Evolutionary conservation across 345 rosid genomes (phyloP).

Genomic region (Populus davidiana): DNA sequence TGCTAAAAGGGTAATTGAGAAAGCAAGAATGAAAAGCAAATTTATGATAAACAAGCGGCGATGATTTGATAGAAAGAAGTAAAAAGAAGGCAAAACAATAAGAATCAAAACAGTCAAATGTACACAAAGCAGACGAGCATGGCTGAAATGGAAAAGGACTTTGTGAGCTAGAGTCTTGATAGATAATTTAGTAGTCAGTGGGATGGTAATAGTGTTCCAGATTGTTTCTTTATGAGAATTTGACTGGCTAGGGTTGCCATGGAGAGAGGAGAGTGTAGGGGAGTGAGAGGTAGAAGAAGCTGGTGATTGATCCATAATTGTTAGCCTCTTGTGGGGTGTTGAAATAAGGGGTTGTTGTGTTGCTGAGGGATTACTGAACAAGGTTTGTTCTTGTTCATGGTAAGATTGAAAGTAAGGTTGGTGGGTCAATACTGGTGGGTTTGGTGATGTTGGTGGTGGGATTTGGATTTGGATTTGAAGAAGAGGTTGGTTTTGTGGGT

Average conservation of each 20-base stretch:
- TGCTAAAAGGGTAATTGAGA: conserved; percentile 36
- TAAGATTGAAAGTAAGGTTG: conserved; percentile 9
- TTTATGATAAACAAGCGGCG: conserved; percentile 31
- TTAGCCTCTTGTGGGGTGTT: conserved; percentile 48
- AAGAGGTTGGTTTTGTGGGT: background rate
- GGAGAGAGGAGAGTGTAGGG: conserved; percentile 37
- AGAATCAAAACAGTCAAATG: conserved; percentile 51
- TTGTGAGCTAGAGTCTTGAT: conserved; percentile 32
- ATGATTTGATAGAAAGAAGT: conserved; percentile 38
- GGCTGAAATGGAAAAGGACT: conserved; percentile 42
- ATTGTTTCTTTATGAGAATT: background rate
- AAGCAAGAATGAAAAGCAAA: conserved; percentile 38
- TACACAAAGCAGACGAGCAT: conserved; percentile 54
- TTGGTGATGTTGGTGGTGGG: conserved; percentile 31
- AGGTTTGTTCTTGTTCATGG: conserved; percentile 26
- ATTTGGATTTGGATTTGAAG: conserved; percentile 54
- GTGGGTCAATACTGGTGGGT: conserved; percentile 13
- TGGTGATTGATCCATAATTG: conserved; percentile 33
- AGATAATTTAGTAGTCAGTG: conserved; percentile 31
- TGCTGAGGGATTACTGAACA: conserved; percentile 16
- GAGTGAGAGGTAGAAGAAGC: conserved; percentile 26
- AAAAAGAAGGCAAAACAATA: conserved; percentile 47
- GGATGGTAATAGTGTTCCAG: conserved; percentile 16
- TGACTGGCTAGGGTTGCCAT: background rate
- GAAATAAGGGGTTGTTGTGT: conserved; percentile 26